phyloP scores from a whole-genome alignment of 83 land plant species.

The Thuja plicata region DNA sequence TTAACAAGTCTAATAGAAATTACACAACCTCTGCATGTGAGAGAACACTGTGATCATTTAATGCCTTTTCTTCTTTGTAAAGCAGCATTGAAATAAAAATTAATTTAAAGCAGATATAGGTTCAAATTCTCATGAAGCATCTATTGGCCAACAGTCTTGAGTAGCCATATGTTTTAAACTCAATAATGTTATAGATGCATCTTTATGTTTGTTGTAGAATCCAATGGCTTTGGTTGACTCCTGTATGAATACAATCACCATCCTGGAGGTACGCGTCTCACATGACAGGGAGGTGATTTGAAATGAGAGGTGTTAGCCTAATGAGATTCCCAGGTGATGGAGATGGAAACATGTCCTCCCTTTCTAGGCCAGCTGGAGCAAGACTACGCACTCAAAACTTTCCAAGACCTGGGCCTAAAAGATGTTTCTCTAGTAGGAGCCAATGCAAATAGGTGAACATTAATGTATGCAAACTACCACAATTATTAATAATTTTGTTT shows the following conservation, averaged over 20 bases:
- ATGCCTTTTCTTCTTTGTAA: not conserved
- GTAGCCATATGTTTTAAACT: not conserved
- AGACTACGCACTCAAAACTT: not conserved
- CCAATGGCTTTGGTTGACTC: not conserved
- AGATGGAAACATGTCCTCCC: too few species aligned
- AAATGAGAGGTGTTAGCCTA: too few species aligned
- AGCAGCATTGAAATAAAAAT: not conserved
- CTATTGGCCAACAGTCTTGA: not conserved
- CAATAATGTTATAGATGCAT: not conserved
- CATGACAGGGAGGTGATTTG: too few species aligned
- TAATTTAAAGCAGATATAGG: not conserved
- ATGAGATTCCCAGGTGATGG: too few species aligned
- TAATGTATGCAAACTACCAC: not conserved
- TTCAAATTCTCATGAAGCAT: not conserved
- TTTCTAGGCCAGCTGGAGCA: too few species aligned
- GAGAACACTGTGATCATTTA: not conserved
- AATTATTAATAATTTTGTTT: not conserved
- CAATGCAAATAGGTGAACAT: not conserved
- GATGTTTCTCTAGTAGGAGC: not conserved
- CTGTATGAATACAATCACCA: not conserved
- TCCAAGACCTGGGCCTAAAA: not conserved
- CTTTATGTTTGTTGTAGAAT: not conserved
- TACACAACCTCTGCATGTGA: not conserved
- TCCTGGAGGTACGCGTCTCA: not conserved
- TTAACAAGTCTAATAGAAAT: not conserved